Conservation (phyloP, 805 yeast species). For the Blastobotrys muscicola region DNA sequence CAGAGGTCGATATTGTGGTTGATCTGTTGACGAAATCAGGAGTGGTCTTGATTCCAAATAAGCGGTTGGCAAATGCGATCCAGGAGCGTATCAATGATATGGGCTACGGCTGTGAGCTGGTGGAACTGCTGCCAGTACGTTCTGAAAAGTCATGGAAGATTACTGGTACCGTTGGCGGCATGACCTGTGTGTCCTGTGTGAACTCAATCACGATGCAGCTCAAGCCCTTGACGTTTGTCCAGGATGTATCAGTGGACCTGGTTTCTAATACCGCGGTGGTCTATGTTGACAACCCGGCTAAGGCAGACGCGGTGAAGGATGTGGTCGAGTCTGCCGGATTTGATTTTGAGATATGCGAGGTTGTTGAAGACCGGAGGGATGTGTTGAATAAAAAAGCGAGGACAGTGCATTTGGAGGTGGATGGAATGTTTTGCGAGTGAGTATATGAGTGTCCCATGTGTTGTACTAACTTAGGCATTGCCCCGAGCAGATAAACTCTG, state of each 20-base stretch:
- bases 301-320: constrained; percentile 36
- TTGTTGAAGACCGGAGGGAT: constrained; percentile 37
- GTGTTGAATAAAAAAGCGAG: constrained; percentile 43
- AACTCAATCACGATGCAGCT: constrained; percentile 40
- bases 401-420: constrained; percentile 44
- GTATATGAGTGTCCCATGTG: constrained; percentile 1
- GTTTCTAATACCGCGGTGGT: constrained; percentile 59
- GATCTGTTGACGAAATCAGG: constrained; percentile 46
- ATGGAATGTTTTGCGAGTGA: constrained; percentile 57
- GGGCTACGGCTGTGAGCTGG: constrained; percentile 41
- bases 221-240: constrained; percentile 40
- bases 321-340: constrained; percentile 60
- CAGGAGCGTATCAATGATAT: constrained; percentile 38
- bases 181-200: constrained; percentile 67
- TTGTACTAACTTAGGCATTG: constrained; percentile 34
- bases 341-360: constrained; percentile 42
- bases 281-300: constrained; percentile 32
- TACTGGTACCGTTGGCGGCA: constrained; percentile 59
- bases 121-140: constrained; percentile 52
- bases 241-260: constrained; percentile 44
- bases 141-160: constrained; percentile 38
- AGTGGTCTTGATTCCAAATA: constrained; percentile 41
- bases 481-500: constrained; percentile 45
- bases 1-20: constrained; percentile 35
- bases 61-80: constrained; percentile 41